Evolutionary conservation across 305 asterid species (phyloP).

Genomic region (Rubia peregrina): DNA sequence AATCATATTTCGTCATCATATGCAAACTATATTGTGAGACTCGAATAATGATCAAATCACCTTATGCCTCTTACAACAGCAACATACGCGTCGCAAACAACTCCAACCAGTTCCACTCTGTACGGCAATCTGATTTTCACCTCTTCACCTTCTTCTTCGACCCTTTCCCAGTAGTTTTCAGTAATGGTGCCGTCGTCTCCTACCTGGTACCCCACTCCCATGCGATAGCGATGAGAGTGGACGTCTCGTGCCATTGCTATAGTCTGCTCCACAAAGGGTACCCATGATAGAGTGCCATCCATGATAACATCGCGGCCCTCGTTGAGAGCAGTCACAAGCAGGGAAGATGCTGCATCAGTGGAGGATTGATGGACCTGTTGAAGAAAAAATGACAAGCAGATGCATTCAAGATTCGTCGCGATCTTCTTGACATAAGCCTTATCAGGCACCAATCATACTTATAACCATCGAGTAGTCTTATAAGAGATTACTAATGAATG

Average conservation of each 20-base stretch:
- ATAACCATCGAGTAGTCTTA: too few relatives aligned
- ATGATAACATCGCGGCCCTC: conserved; percentile 95
- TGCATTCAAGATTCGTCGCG: too few relatives aligned
- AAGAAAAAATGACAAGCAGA: neutral
- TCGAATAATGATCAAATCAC: conserved; percentile 20
- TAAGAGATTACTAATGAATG: too few relatives aligned
- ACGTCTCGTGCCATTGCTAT: conserved; percentile 84
- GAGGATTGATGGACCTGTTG: conserved; percentile 90
- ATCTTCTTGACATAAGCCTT: too few relatives aligned
- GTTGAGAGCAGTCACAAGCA: conserved; percentile 75
- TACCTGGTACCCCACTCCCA: conserved; percentile 86
- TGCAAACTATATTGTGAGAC: too few relatives aligned
- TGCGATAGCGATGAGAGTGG: conserved; percentile 59
- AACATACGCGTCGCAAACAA: conserved; percentile 76
- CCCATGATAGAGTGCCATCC: conserved; percentile 98
- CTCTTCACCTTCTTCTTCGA: conserved; percentile 35
- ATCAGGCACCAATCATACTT: too few relatives aligned
- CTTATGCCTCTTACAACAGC: conserved; percentile 93
- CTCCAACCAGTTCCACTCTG: conserved; percentile 86
- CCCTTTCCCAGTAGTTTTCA: conserved; percentile 70
- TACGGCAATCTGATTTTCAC: conserved; percentile 44
- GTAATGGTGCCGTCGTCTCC: conserved; percentile 61
- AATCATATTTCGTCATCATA: too few relatives aligned
- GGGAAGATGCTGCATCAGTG: conserved; percentile 90
- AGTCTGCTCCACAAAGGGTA: conserved; percentile 85